Evolutionary conservation across 768 basidiomycete genomes (phyloP).

Genomic region (Mycena epipterygia): DNA sequence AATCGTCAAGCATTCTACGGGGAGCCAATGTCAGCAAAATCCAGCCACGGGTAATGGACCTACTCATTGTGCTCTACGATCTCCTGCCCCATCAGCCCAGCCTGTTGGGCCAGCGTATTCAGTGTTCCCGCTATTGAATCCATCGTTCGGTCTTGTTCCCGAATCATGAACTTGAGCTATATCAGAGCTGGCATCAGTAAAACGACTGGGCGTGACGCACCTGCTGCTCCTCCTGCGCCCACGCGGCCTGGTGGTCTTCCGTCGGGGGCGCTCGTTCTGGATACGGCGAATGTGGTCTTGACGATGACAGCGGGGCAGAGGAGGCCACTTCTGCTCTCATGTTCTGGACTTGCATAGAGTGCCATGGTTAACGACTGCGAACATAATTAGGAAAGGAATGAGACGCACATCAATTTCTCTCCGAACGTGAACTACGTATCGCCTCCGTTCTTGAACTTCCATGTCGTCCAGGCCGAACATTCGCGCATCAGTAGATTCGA

Average conservation of each 20-base stretch:
- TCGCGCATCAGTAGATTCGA: conserved; percentile 87
- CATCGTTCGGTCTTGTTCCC: conserved; percentile 91
- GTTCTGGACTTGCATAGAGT: conserved; percentile 68
- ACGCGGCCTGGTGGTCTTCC: conserved; percentile 77
- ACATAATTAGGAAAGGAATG: conserved; percentile 8
- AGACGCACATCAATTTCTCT: conserved; percentile 81
- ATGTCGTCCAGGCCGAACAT: conserved; percentile 85
- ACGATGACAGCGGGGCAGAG: conserved; percentile 40
- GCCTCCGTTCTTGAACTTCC: conserved; percentile 82
- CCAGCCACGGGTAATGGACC: conserved; percentile 26
- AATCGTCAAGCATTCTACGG: conserved; percentile 82
- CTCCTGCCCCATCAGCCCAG: conserved; percentile 94
- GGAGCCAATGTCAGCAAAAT: conserved; percentile 7
- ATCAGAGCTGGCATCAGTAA: not conserved
- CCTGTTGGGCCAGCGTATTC: conserved; percentile 88
- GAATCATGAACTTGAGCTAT: conserved; percentile 78
- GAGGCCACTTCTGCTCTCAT: conserved; percentile 76
- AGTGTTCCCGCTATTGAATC: conserved; percentile 90
- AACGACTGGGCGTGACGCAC: conserved; percentile 49
- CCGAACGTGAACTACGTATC: conserved; percentile 82
- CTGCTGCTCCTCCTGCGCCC: conserved; percentile 91
- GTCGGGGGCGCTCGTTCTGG: conserved; percentile 45
- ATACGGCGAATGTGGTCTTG: conserved; percentile 50
- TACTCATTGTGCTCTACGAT: conserved; percentile 94
- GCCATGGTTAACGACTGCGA: conserved; percentile 42